Conservation (phyloP, 148 eudicot species). For the Chenopodium formosanum region DNA sequence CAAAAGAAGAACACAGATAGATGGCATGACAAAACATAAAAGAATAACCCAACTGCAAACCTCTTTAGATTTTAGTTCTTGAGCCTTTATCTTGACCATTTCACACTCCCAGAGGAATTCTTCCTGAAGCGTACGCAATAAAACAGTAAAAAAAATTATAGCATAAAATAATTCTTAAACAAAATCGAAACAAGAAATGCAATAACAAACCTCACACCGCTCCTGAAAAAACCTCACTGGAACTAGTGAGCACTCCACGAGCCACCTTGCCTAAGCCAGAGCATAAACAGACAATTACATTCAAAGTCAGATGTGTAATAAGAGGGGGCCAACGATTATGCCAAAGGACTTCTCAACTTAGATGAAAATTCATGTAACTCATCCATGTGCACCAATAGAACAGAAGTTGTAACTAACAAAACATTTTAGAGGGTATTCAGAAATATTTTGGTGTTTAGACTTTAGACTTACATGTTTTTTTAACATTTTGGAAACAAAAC, state of each 20-base stretch:
- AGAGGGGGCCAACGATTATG: not conserved
- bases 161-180: not conserved
- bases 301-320: not conserved
- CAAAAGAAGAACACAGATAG: not conserved
- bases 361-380: not conserved
- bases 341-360: not conserved
- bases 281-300: constrained; percentile 12
- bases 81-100: constrained; percentile 95
- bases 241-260: constrained; percentile 81
- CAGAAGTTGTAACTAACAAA: not conserved
- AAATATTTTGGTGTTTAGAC: no score
- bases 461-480: no score
- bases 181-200: not conserved
- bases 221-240: constrained; percentile 91
- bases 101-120: constrained; percentile 96
- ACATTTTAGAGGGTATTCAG: not conserved
- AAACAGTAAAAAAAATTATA: not conserved
- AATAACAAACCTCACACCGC: constrained; percentile 79
- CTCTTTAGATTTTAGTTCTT: constrained; percentile 98
- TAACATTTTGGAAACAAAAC: no score
- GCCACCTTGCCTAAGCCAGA: constrained; percentile 79
- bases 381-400: no score
- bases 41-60: constrained; percentile 31
- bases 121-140: constrained; percentile 50
- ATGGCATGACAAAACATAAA: not conserved